These are phyloP conservation scores for Umbelopsis sp. DNA, from an alignment of 192 early-diverging fungal genomes.

Conservation along the genomic window DNA sequence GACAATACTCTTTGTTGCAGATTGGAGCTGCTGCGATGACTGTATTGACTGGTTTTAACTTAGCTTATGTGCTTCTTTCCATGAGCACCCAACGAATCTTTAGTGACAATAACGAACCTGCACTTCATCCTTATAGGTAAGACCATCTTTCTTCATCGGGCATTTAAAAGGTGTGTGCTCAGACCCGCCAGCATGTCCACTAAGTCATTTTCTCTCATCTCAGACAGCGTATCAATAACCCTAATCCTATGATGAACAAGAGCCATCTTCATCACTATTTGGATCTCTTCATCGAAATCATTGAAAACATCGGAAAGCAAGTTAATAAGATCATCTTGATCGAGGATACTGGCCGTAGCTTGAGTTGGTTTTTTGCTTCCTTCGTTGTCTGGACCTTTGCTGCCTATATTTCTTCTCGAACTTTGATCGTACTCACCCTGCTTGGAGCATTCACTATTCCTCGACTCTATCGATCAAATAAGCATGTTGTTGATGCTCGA, in stretches of 20 bases:
- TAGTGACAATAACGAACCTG: conserved; percentile 11
- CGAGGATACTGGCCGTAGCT: conserved; percentile 19
- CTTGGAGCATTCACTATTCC: conserved; percentile 27
- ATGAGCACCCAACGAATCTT: conserved; percentile 19
- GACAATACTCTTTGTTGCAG: conserved; percentile 27
- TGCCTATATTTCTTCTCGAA: conserved; percentile 22
- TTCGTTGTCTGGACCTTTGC: conserved; percentile 23
- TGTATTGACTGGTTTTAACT: conserved; percentile 13
- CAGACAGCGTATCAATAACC: not conserved
- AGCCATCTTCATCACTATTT: conserved; percentile 2
- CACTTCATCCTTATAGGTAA: conserved; percentile 2
- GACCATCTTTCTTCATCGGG: not conserved
- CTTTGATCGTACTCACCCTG: conserved; percentile 1
- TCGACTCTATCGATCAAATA: conserved; percentile 29
- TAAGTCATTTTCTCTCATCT: not conserved
- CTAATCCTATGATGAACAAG: conserved; percentile 16
- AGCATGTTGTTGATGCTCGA: conserved; percentile 26
- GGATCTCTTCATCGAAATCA: conserved; percentile 6
- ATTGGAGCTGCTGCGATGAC: conserved; percentile 20
- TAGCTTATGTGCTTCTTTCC: conserved; percentile 22
- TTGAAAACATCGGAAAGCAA: conserved; percentile 18
- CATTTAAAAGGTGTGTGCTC: not conserved
- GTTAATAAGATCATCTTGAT: conserved; percentile 24
- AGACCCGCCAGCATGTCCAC: too few species aligned
- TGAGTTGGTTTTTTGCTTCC: conserved; percentile 23